phyloP scores from a whole-genome alignment of 192 early-diverging fungal genomes.

The Lunasporangiospora selenospora region DNA sequence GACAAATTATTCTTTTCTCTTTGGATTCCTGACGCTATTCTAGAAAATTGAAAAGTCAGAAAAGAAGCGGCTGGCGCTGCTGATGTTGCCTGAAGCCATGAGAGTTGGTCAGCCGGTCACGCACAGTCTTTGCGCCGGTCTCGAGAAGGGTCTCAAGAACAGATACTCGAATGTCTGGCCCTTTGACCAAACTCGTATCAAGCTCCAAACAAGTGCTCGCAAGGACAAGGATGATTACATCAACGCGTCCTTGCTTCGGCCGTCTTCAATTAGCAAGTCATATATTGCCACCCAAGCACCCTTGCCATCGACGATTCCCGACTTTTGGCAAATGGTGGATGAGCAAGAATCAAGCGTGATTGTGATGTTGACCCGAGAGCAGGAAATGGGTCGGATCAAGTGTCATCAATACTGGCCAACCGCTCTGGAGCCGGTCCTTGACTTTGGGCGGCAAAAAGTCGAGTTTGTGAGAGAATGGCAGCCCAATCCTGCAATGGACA shows the following conservation, averaged over 20 bases:
- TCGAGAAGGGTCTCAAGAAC: slow-evolving; percentile 64
- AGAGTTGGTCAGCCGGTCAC: slow-evolving; percentile 49
- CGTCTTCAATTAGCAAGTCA: slow-evolving; percentile 48
- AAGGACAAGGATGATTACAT: slow-evolving; percentile 71
- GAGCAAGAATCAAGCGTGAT: slow-evolving; percentile 76
- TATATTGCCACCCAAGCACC: slow-evolving; percentile 95
- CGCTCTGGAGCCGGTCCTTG: slow-evolving; percentile 22
- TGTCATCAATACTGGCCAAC: slow-evolving; percentile 89
- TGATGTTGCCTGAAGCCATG: slow-evolving; percentile 59
- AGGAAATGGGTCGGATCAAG: slow-evolving; percentile 76
- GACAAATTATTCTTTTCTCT: slow-evolving; percentile 37
- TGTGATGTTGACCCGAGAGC: slow-evolving; percentile 86
- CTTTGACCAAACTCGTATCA: slow-evolving; percentile 23
- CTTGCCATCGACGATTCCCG: slow-evolving; percentile 69
- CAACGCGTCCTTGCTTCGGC: slow-evolving; percentile 78
- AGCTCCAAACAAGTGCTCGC: neutral
- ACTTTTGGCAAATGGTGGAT: slow-evolving; percentile 94
- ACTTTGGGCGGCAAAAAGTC: slow-evolving; percentile 51
- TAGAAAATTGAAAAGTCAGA: slow-evolving; percentile 63
- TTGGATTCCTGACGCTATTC: slow-evolving; percentile 41
- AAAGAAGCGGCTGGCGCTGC: slow-evolving; percentile 63
- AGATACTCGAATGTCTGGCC: slow-evolving; percentile 49
- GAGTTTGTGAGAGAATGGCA: slow-evolving; percentile 52
- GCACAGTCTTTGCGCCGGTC: slow-evolving; percentile 75
- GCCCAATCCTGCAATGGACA: slow-evolving; percentile 46